A percentile compares a stretch with the other conserved stretches of the same genome.
phyloP scores from a whole-genome alignment of 148 eudicot genomes.

The Chenopodium album region DNA sequence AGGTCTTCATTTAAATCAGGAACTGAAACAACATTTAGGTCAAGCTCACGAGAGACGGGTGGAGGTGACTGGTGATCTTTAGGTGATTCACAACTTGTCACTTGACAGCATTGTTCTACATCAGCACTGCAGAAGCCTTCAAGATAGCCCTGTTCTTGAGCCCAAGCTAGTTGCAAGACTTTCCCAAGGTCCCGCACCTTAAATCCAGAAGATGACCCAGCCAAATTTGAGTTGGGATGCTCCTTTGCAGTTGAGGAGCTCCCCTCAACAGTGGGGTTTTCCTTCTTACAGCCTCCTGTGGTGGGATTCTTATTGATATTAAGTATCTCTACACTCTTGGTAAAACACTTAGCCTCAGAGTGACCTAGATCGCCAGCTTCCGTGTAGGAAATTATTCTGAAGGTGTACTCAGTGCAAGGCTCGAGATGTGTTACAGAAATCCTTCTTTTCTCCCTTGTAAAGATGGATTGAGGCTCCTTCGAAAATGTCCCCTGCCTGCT shows the following conservation, averaged over 20 bases:
- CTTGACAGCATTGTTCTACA: constrained; percentile 38
- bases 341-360: constrained; percentile 84
- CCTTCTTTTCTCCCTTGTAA: constrained; percentile 60
- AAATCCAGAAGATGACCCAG: constrained; percentile 52
- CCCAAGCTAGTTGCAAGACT: constrained; percentile 54
- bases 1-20: constrained; percentile 90
- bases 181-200: constrained; percentile 79
- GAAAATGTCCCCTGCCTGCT: constrained; percentile 50
- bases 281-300: constrained; percentile 31
- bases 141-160: constrained; percentile 48
- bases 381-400: constrained; percentile 64
- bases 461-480: constrained; percentile 52
- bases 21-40: constrained; percentile 72
- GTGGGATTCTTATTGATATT: constrained; percentile 40
- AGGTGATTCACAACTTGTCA: constrained; percentile 37
- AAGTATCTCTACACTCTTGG: constrained; percentile 62
- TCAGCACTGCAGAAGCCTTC: constrained; percentile 46
- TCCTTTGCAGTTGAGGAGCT: constrained; percentile 38
- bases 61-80: constrained; percentile 39
- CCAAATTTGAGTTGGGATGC: constrained; percentile 28
- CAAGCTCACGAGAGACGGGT: constrained; percentile 53
- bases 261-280: constrained; percentile 37
- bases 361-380: constrained; percentile 79
- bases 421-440: constrained; percentile 56
- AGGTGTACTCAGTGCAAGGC: constrained; percentile 91